These are phyloP conservation scores for Podosphaera leucotricha DNA, from an alignment of 2,329 filamentous ascomycete genomes.

Conservation along the genomic window DNA sequence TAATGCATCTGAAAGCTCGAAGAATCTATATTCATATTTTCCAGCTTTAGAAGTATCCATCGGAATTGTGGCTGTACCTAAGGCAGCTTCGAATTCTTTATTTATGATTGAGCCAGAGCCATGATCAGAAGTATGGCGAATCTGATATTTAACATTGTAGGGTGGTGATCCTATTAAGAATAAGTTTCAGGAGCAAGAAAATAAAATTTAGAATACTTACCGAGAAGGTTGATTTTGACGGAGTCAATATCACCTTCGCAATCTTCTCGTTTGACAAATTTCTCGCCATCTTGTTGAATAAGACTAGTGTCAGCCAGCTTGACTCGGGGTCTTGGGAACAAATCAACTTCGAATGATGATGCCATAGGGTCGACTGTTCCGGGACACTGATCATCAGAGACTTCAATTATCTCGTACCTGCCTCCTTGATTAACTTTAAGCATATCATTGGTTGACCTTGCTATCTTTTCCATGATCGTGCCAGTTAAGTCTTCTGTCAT, in stretches of 20 bases:
- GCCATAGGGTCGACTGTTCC: constrained; percentile 55
- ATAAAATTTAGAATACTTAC: constrained; percentile 22
- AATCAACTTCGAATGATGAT: constrained; percentile 55
- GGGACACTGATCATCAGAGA: constrained; percentile 60
- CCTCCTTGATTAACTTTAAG: constrained; percentile 44
- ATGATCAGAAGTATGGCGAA: constrained; percentile 45
- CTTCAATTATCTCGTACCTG: constrained; percentile 54
- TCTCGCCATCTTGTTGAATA: constrained; percentile 27
- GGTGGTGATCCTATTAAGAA: constrained; percentile 42
- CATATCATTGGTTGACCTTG: constrained; percentile 38
- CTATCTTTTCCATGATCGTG: constrained; percentile 22
- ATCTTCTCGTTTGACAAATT: constrained; percentile 53
- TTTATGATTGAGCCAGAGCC: constrained; percentile 40
- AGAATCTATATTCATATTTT: constrained; percentile 67
- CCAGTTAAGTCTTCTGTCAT: constrained; percentile 32
- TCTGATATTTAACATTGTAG: constrained; percentile 61
- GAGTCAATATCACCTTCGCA: constrained; percentile 89
- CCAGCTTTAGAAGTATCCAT: constrained; percentile 75
- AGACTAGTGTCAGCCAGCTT: constrained; percentile 40
- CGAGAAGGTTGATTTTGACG: constrained; percentile 58
- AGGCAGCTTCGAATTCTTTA: constrained; percentile 53
- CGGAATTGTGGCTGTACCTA: constrained; percentile 52
- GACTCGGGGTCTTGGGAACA: constrained; percentile 61
- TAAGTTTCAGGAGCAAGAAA: not conserved
- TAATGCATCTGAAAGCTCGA: constrained; percentile 58